Evolutionary conservation across 75 land plant species (phyloP).

Genomic region (Pinus taeda): DNA sequence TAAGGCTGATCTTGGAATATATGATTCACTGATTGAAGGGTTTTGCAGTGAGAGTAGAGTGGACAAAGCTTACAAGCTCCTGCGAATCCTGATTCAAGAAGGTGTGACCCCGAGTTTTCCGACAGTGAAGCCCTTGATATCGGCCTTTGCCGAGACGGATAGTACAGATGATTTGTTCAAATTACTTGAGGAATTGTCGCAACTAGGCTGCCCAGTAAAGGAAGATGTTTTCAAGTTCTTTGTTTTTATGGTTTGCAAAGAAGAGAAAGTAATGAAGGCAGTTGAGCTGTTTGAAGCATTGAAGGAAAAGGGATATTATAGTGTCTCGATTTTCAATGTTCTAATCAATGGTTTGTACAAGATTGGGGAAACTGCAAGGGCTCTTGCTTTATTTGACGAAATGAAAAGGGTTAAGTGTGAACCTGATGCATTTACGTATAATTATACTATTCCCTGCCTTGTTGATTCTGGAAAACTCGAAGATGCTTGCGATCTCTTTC

Average conservation of each 20-base stretch:
- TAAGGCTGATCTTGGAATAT: constrained; percentile 59
- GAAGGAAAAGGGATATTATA: constrained; percentile 34
- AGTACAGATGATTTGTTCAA: constrained; percentile 33
- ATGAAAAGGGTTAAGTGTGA: constrained; percentile 29
- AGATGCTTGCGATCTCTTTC: constrained; percentile 47
- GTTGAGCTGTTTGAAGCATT: constrained; percentile 40
- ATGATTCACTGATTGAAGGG: constrained; percentile 52
- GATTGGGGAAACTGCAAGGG: constrained; percentile 32
- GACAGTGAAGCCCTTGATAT: constrained; percentile 52
- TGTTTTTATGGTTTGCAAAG: constrained; percentile 27
- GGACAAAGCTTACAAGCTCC: constrained; percentile 53
- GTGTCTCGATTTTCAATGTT: constrained; percentile 48
- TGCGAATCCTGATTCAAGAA: constrained; percentile 38
- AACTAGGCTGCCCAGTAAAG: constrained; percentile 27
- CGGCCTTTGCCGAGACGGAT: constrained; percentile 30
- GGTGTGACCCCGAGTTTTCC: constrained; percentile 38
- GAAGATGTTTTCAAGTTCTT: constrained; percentile 55
- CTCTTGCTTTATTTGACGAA: constrained; percentile 44
- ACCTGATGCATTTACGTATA: constrained; percentile 52
- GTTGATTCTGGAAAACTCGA: constrained; percentile 40
- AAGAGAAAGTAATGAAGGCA: constrained; percentile 25
- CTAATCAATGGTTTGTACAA: constrained; percentile 37
- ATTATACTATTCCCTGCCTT: constrained; percentile 38
- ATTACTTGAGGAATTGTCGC: constrained; percentile 35
- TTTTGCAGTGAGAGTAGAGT: constrained; percentile 36